These are phyloP conservation scores for Neurospora cerealis DNA, from an alignment of 495 filamentous ascomycete genomes.

Conservation along the genomic window DNA sequence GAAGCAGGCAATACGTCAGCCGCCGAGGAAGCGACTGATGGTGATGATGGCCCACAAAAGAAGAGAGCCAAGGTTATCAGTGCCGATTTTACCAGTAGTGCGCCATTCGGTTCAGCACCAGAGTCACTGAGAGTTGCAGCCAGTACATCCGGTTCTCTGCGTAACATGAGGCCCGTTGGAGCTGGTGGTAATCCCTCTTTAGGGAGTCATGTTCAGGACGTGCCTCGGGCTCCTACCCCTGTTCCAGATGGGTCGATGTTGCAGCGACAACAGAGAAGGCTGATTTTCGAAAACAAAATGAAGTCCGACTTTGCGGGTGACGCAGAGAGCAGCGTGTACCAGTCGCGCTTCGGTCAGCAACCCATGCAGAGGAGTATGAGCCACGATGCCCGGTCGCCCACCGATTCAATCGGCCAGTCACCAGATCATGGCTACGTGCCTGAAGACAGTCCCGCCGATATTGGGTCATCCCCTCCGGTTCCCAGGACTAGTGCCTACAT, in stretches of 20 bases:
- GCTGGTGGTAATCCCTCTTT: conserved; percentile 39
- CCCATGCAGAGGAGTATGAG: conserved; percentile 13
- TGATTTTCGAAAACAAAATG: conserved; percentile 7
- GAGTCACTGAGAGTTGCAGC: conserved; percentile 82
- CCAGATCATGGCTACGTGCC: conserved; percentile 46
- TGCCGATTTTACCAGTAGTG: conserved; percentile 55
- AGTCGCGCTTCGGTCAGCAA: conserved; percentile 4
- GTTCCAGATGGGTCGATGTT: conserved; percentile 38
- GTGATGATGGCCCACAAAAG: conserved; percentile 50
- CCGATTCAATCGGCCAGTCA: conserved; percentile 40
- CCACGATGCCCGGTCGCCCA: conserved; percentile 32
- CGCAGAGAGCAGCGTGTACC: conserved; percentile 9
- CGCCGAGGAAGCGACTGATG: conserved; percentile 63
- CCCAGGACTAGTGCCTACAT: conserved; percentile 41
- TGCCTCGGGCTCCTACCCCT: conserved; percentile 74
- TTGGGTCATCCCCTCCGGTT: conserved; percentile 73
- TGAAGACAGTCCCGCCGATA: conserved; percentile 47
- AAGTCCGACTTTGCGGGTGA: conserved; percentile 12
- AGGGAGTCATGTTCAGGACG: conserved; percentile 55
- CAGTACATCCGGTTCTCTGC: conserved; percentile 77
- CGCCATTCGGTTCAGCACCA: conserved; percentile 57
- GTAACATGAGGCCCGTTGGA: conserved; percentile 69
- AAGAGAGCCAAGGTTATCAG: conserved; percentile 66
- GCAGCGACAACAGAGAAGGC: conserved; percentile 18
- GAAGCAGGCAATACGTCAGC: conserved; percentile 49